These are phyloP conservation scores for Hippophae tibetana DNA, from an alignment of 306 rosid species.

Conservation along the genomic window DNA sequence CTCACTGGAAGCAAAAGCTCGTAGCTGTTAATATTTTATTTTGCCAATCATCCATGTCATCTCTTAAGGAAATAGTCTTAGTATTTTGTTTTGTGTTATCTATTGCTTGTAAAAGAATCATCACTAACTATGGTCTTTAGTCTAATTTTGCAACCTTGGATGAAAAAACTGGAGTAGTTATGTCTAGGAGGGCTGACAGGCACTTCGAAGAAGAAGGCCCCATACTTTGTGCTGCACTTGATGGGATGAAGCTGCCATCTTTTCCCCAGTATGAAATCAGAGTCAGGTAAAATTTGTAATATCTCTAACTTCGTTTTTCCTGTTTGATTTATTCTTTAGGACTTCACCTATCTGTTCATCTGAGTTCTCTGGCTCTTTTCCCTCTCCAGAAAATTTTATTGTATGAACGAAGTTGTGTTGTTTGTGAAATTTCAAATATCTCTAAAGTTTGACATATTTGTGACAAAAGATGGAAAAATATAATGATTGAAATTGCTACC, in stretches of 20 bases:
- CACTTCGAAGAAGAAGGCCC: constrained; percentile 98
- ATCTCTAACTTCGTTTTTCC: constrained; percentile 10
- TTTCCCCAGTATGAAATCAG: constrained; percentile 90
- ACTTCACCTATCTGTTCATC: constrained; percentile 5
- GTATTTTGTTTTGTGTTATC: constrained; percentile 5
- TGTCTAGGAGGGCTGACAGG: constrained; percentile 88
- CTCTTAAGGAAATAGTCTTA: neutral
- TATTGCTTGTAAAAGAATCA: constrained; percentile 9
- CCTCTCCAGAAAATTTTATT: constrained; percentile 1
- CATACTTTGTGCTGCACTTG: constrained; percentile 73
- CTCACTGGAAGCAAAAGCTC: neutral
- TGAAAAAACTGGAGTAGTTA: constrained; percentile 71
- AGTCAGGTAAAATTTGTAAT: constrained; percentile 65
- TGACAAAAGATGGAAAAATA: neutral
- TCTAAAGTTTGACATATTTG: constrained; percentile 1
- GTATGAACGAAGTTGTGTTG: neutral
- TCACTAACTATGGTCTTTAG: constrained; percentile 30
- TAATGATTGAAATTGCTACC: neutral
- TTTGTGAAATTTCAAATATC: neutral
- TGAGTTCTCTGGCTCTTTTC: constrained; percentile 2
- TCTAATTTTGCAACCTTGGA: constrained; percentile 91
- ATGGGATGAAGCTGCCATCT: constrained; percentile 82
- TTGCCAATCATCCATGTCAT: neutral
- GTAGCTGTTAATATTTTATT: neutral
- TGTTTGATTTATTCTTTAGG: constrained; percentile 17